Evolutionary conservation across 805 yeast genomes (phyloP), one percentile per base, ranked within the genome.

Genomic region (Starmera caribaea): DNA sequence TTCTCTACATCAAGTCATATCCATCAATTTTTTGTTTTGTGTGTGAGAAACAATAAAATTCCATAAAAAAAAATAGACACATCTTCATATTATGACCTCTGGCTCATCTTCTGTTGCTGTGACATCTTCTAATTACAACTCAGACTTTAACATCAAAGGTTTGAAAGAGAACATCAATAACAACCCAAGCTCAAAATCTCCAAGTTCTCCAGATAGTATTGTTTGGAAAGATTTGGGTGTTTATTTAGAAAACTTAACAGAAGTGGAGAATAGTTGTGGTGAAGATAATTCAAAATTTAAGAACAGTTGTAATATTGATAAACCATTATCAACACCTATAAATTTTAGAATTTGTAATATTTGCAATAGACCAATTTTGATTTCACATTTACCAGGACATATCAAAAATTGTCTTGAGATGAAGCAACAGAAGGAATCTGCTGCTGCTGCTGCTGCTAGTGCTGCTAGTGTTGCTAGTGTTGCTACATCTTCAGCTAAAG

Each of bases 331-430:
- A 12, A 56, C 57, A 11, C 64, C 67, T 1, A 35, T 69, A 5
- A 61, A 61, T 27, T 73, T 72, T 45, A 54, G 73, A 32, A 63
- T 69, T 36, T 73, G 79, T 50, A 70, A 67, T 38, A 54, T 55
- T 37, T 73, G 79, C 48, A 61, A 61, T 34, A 59, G 66, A 38
- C 78, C 78, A 2, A 58, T 72, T 2, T 47, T 71, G 16, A 63
- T 58, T 29, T 45, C 54, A 3, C 53, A 57, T 41, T 43, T 73
- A 21, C 57, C 58, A 1, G 54, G 51, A 16, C 78, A 73, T 51
- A 55, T 72, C 11, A 49, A 46, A 13, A 41, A 40, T 31, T 73
- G 78, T 47, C 49, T 61, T 3, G 59, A 58, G 30, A 47, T 44
- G 50, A 62, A 59, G 37, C 51, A 55, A 45, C 45, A 54, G 44